Evolutionary conservation across 768 basidiomycete species (phyloP).

Genomic region (Leccinum subtestaceum): DNA sequence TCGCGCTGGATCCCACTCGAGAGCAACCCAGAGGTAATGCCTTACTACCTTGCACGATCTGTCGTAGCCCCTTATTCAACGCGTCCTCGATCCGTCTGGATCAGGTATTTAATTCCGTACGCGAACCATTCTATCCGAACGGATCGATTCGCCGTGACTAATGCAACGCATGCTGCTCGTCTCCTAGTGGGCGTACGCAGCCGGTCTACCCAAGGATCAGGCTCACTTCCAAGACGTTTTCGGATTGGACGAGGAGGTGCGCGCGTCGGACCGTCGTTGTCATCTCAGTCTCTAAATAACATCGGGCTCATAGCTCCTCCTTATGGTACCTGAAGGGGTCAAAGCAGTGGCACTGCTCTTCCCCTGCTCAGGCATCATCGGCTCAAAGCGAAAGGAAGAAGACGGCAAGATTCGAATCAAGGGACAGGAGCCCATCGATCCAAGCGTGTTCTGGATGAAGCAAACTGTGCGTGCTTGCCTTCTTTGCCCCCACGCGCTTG

Average conservation of each 20-base stretch:
- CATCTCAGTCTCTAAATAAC: background rate
- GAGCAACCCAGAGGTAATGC: slow-evolving; percentile 58
- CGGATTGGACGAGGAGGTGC: slow-evolving; percentile 66
- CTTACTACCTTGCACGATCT: background rate
- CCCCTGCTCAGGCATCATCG: slow-evolving; percentile 56
- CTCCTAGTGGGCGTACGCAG: slow-evolving; percentile 66
- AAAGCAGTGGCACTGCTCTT: slow-evolving; percentile 87
- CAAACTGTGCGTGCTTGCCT: slow-evolving; percentile 61
- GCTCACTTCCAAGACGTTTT: slow-evolving; percentile 68
- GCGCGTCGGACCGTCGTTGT: slow-evolving; percentile 1
- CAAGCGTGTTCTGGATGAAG: slow-evolving; percentile 81
- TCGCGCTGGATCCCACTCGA: slow-evolving; percentile 77
- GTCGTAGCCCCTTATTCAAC: slow-evolving; percentile 6
- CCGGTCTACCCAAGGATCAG: slow-evolving; percentile 52
- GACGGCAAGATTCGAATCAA: slow-evolving; percentile 52
- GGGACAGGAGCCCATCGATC: slow-evolving; percentile 50
- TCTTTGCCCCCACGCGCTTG: background rate
- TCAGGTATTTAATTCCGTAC: slow-evolving; percentile 34
- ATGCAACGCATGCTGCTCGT: background rate
- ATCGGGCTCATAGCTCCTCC: slow-evolving; percentile 51
- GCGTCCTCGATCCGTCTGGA: background rate
- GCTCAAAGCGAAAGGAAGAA: slow-evolving; percentile 53
- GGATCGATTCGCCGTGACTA: background rate
- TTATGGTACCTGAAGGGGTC: slow-evolving; percentile 66
- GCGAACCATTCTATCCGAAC: background rate